Evolutionary conservation across 1,284 basidiomycete genomes (phyloP), one percentile per base, ranked within the genome.

Genomic region (Hymenochaete sp.): DNA sequence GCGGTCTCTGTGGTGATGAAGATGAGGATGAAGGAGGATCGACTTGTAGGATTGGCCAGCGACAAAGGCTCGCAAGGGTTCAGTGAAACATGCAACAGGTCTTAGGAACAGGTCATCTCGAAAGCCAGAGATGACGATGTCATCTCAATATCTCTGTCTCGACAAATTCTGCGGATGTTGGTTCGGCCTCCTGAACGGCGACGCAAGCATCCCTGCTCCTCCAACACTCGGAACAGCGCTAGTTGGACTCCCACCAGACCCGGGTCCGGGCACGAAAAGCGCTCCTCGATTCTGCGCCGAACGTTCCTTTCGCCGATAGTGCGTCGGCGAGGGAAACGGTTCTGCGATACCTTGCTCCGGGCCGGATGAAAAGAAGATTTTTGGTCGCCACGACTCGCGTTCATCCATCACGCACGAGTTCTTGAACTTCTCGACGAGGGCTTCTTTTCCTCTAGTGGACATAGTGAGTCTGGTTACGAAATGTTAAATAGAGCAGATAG

Each of bases 351-450:
- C 88, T 59, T 81, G 74, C 42, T 77, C 65, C 5, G 75, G 73
- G 4, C 88, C 89, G 24, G 72, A 71, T 16, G 85, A 86, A 58
- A 80, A 80, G 62, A 88, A 92, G 49, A 91, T 86, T 59, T 86
- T 83, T 3, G 89, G 88, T 21, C 82, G 74, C 79, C 86, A 91
- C 4, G 75, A 70, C 56, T 83, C 80, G 32, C 73, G 73, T 58
- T 85, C 83, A 59, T 88, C 83, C 86, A 88, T 87, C 53, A 88
- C 82, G 47, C 76, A 78, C 3, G 84, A 87, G 56, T 88, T 88
- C 59, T 83, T 85, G 71, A 89, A 89, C 59, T 85, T 88, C 61
- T 87, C 85, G 39, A 91, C 76, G 32, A 88, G 73, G 0, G 86
- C 82, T 63, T 87, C 85, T 59, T 91, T 91, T 31, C 88, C 88